Conservation (phyloP, 73 alveolate genomes). For the Stentor coeruleus region DNA sequence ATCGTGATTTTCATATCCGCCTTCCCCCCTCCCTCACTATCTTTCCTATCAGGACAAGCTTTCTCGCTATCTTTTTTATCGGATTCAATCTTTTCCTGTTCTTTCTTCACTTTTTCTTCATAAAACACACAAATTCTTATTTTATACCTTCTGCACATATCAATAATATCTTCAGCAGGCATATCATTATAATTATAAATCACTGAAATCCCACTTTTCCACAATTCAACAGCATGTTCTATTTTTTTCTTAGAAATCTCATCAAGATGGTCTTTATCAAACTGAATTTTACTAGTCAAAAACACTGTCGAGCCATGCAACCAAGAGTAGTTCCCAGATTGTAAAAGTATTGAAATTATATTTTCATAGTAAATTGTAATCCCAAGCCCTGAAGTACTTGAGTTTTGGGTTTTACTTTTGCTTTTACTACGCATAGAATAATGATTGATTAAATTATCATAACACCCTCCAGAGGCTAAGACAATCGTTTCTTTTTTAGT, state of each 20-base stretch:
- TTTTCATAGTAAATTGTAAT: neutral
- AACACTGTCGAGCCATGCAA: neutral
- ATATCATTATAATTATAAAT: constrained; percentile 7
- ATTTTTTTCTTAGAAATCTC: neutral
- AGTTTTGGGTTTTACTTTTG: neutral
- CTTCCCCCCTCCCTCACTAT: too few relatives aligned
- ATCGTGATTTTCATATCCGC: too few relatives aligned
- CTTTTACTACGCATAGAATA: neutral
- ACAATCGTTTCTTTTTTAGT: neutral
- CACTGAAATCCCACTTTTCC: constrained; percentile 2
- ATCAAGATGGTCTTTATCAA: neutral
- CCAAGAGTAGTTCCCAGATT: neutral
- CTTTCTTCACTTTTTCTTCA: too few relatives aligned
- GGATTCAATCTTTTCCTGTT: too few relatives aligned
- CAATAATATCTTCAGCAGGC: neutral
- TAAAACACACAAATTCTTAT: neutral
- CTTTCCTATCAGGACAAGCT: too few relatives aligned
- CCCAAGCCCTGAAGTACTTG: constrained; percentile 15
- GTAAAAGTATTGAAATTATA: neutral
- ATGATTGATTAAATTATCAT: constrained; percentile 20
- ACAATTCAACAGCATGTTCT: neutral
- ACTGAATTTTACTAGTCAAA: neutral
- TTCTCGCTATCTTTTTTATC: too few relatives aligned
- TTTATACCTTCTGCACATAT: constrained; percentile 3
- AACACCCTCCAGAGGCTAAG: constrained; percentile 27